Evolutionary conservation across 2,329 filamentous ascomycete genomes (phyloP).

Genomic region (Torrubiella hemipterigena): DNA sequence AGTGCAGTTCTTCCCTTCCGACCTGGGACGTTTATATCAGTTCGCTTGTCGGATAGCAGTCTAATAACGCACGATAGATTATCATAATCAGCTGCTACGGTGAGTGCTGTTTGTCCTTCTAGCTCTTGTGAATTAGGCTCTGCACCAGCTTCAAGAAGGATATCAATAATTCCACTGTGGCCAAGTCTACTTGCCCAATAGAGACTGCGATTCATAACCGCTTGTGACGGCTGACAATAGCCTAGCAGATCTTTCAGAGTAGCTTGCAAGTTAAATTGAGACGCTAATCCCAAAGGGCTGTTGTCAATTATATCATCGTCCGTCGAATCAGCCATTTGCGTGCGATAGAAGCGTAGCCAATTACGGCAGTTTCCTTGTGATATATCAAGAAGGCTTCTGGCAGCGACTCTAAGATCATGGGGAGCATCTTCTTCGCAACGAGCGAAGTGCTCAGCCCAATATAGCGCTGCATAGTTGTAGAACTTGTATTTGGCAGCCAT

Average conservation of each 20-base stretch:
- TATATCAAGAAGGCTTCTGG: slow-evolving; percentile 9
- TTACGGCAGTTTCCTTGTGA: slow-evolving; percentile 12
- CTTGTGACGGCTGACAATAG: slow-evolving; percentile 5
- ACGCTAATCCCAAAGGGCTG: slow-evolving; percentile 14
- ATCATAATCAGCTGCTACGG: slow-evolving; percentile 15
- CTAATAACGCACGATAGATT: slow-evolving; percentile 13
- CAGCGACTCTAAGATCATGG: slow-evolving; percentile 8
- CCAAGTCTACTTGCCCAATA: slow-evolving; percentile 19
- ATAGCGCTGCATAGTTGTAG: slow-evolving; percentile 21
- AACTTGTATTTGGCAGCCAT: too few relatives aligned
- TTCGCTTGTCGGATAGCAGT: slow-evolving; percentile 14
- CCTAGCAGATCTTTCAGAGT: slow-evolving; percentile 11
- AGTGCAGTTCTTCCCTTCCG: slow-evolving; percentile 16
- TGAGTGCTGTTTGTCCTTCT: slow-evolving; percentile 15
- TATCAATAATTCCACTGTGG: slow-evolving; percentile 10
- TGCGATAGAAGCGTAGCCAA: slow-evolving; percentile 20
- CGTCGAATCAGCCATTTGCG: slow-evolving; percentile 10
- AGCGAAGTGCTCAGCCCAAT: slow-evolving; percentile 23
- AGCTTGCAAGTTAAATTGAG: slow-evolving; percentile 18
- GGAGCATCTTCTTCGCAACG: slow-evolving; percentile 10
- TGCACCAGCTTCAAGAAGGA: slow-evolving; percentile 12
- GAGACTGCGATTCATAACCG: slow-evolving; percentile 10
- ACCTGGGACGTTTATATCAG: slow-evolving; percentile 11
- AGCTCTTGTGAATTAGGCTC: slow-evolving; percentile 10
- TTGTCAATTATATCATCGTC: slow-evolving; percentile 11